A percentile compares a stretch with the other conserved stretches of the same genome.
Evolutionary conservation across 192 early-diverging fungal species (phyloP).

Genomic region (Chytriomyces sp.): DNA sequence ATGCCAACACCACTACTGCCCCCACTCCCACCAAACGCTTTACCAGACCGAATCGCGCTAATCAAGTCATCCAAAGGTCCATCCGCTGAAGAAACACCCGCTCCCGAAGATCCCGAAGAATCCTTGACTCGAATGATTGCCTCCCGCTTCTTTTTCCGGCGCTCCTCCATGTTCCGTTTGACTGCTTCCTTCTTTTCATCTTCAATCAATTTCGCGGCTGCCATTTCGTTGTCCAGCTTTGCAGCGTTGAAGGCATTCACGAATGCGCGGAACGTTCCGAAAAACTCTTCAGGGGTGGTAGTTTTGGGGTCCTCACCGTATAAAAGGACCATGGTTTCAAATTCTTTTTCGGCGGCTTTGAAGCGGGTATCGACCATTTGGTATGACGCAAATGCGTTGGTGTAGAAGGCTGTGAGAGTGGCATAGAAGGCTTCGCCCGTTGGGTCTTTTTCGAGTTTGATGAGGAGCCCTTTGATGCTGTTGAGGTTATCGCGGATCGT

Average conservation of each 20-base stretch:
- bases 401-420: constrained; percentile 44
- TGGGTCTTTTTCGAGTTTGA: constrained; percentile 43
- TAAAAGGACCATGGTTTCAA: constrained; percentile 41
- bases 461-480: constrained; percentile 43
- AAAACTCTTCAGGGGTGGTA: constrained; percentile 60
- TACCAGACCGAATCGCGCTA: constrained; percentile 54
- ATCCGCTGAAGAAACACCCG: constrained; percentile 35
- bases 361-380: constrained; percentile 41
- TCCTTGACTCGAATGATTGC: constrained; percentile 20
- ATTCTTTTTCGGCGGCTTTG: constrained; percentile 47
- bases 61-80: constrained; percentile 59
- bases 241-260: constrained; percentile 41
- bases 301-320: constrained; percentile 60
- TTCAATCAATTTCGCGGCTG: constrained; percentile 47
- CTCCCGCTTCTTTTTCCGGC: constrained; percentile 48
- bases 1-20: background rate
- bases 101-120: background rate
- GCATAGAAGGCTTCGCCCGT: constrained; percentile 32
- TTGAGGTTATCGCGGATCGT: constrained; percentile 49
- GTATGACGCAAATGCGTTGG: constrained; percentile 37
- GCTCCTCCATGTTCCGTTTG: constrained; percentile 52
- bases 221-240: constrained; percentile 51
- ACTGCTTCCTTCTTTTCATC: constrained; percentile 52
- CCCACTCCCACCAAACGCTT: constrained; percentile 40
- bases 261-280: constrained; percentile 54